Evolutionary conservation across 1,284 basidiomycete species (phyloP), one percentile per base, ranked within the genome.

Genomic region (Moesziomyces antarcticus): DNA sequence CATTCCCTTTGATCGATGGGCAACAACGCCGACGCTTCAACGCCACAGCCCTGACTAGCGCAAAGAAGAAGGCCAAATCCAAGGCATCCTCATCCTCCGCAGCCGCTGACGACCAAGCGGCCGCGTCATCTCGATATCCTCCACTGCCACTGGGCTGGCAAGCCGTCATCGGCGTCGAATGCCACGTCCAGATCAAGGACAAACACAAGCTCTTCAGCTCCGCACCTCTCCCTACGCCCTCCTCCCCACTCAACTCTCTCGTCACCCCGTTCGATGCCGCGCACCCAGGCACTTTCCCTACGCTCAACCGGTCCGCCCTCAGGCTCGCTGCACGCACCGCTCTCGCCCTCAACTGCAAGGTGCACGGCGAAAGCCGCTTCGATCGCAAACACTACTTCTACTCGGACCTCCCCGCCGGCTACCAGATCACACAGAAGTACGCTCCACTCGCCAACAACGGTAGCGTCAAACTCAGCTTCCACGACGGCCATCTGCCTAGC

Each of bases 361-460:
- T 98, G 10, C 81, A 80, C 30, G 56, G 46, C 2, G 30, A 55
- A 8, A 73, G 79, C 48, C 44, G 1, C 6, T 83, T 82, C 40
- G 96, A 99, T 85, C 88, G 96, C 75, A 99, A 99, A 84, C 96
- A 99, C 84, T 99, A 99, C 84, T 98, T 98, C 85, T 99, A 99
- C 83, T 89, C 93, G 1, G 96, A 99, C 85, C 88, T 97, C 33
- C 94, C 97, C 0, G 87, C 91, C 3, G 96, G 95, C 0, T 99
- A 95, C 85, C 97, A 99, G 85, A 96, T 98, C 71, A 98, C 96
- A 0, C 96, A 98, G 82, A 92, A 93, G 75, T 97, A 98, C 84
- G 88, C 91, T 30, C 93, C 96, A 0, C 86, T 97, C 51, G 93
- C 95, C 0, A 88, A 86, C 14, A 87, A 88, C 43, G 96, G 96